phyloP scores from a whole-genome alignment of 768 basidiomycete species.

The Rhodotorula diobovata region DNA sequence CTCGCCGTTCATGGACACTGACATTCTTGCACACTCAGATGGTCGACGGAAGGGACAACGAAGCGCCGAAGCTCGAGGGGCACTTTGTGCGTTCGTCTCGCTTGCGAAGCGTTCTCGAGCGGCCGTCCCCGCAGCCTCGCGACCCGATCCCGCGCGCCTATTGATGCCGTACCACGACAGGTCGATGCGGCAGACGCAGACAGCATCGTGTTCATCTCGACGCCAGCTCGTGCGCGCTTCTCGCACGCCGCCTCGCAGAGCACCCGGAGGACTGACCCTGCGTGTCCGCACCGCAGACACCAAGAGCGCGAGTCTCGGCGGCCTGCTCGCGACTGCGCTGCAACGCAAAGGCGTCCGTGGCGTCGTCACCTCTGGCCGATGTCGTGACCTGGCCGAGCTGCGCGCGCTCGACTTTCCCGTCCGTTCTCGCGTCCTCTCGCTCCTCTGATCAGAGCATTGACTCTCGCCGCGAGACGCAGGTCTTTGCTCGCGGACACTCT shows the following conservation, averaged over 20 bases:
- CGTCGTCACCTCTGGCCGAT: conserved; percentile 65
- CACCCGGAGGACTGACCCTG: background rate
- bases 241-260: conserved; percentile 25
- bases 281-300: background rate
- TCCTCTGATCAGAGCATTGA: too few species aligned
- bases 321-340: conserved; percentile 52
- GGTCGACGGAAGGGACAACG: conserved; percentile 59
- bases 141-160: background rate
- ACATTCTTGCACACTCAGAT: conserved; percentile 50
- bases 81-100: conserved; percentile 61
- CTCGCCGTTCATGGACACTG: too few species aligned
- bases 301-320: conserved; percentile 30
- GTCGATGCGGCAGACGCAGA: conserved; percentile 63
- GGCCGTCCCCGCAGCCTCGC: too few species aligned
- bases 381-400: conserved; percentile 78
- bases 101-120: background rate
- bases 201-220: conserved; percentile 67
- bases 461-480: too few species aligned
- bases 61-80: conserved; percentile 60
- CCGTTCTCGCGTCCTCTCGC: conserved; percentile 9
- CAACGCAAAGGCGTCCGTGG: conserved; percentile 70
- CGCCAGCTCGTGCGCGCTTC: conserved; percentile 58
- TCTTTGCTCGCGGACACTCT: conserved; percentile 75
- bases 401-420: conserved; percentile 64
- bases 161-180: conserved; percentile 27